Percentiles rank a stretch among this genome's conserved stretches.
Evolutionary conservation across 768 basidiomycete species (phyloP).

Genomic region (Rossbeevera mucosa): DNA sequence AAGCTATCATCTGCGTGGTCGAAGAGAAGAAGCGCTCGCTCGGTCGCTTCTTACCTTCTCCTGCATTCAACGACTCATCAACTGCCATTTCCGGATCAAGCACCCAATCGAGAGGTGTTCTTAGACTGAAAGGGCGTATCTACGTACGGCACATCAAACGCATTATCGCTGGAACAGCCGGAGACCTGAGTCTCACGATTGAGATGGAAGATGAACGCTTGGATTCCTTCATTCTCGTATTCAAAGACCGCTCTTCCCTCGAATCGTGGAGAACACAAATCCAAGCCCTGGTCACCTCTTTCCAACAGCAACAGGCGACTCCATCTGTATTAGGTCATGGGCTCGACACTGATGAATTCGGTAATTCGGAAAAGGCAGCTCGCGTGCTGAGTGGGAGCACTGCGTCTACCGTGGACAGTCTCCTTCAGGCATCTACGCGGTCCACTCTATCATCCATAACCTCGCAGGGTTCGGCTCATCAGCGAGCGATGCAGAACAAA

Average conservation of each 20-base stretch:
- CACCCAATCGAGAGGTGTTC: conserved; percentile 52
- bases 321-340: conserved; percentile 35
- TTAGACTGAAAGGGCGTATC: conserved; percentile 91
- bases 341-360: conserved; percentile 70
- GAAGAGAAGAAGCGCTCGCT: conserved; percentile 90
- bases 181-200: conserved; percentile 91
- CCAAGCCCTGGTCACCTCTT: conserved; percentile 66
- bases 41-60: conserved; percentile 67
- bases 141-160: conserved; percentile 93
- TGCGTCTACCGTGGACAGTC: conserved; percentile 50
- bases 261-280: conserved; percentile 88
- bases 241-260: conserved; percentile 83
- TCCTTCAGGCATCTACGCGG: conserved; percentile 61
- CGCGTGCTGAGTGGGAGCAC: conserved; percentile 79
- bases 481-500: conserved; percentile 38
- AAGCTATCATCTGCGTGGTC: conserved; percentile 96
- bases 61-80: conserved; percentile 48
- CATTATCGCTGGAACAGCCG: conserved; percentile 74
- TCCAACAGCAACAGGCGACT: conserved; percentile 52
- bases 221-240: conserved; percentile 94
- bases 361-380: conserved; percentile 69
- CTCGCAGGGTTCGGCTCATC: conserved; percentile 55
- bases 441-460: conserved; percentile 74
- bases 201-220: conserved; percentile 95
- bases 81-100: conserved; percentile 36